Conservation (phyloP, 768 basidiomycete species). For the Dentipellis sp. region DNA sequence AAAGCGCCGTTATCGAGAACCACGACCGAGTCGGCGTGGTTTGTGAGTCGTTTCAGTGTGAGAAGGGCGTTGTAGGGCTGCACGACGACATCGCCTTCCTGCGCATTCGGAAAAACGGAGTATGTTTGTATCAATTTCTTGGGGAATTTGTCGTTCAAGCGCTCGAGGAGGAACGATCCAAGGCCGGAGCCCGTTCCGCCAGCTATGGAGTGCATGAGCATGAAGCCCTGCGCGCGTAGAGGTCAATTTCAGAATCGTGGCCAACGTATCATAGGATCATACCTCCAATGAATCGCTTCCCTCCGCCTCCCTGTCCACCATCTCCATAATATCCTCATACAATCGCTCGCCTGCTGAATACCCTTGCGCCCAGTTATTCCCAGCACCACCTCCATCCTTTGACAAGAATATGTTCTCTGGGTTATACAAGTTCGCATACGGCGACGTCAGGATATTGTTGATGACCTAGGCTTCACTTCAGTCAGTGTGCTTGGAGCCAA, state of each 20-base stretch:
- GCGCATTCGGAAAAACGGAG: conserved; percentile 92
- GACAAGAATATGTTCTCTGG: conserved; percentile 96
- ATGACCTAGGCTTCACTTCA: conserved; percentile 58
- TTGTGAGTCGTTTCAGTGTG: conserved; percentile 86
- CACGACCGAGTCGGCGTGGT: conserved; percentile 95
- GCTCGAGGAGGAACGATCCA: conserved; percentile 95
- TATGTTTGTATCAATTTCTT: conserved; percentile 99
- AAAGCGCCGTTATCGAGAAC: conserved; percentile 96
- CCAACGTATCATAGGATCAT: conserved; percentile 11
- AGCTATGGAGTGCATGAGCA: conserved; percentile 98
- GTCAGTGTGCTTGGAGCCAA: conserved; percentile 2
- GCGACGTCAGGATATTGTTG: conserved; percentile 84
- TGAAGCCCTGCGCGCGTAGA: conserved; percentile 70
- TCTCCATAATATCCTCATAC: conserved; percentile 97
- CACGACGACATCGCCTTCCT: conserved; percentile 94
- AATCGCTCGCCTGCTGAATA: conserved; percentile 83
- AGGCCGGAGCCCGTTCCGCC: conserved; percentile 98
- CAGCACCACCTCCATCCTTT: conserved; percentile 97
- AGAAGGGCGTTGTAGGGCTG: conserved; percentile 97
- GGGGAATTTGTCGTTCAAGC: conserved; percentile 94
- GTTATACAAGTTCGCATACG: conserved; percentile 89
- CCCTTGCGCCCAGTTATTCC: conserved; percentile 98
- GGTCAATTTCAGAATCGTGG: not conserved
- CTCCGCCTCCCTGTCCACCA: conserved; percentile 97
- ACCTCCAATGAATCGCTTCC: conserved; percentile 97